A percentile compares a stretch with the other conserved stretches of the same genome.
Conservation (phyloP, 148 eudicot genomes). For the Pouteria glomerata region DNA sequence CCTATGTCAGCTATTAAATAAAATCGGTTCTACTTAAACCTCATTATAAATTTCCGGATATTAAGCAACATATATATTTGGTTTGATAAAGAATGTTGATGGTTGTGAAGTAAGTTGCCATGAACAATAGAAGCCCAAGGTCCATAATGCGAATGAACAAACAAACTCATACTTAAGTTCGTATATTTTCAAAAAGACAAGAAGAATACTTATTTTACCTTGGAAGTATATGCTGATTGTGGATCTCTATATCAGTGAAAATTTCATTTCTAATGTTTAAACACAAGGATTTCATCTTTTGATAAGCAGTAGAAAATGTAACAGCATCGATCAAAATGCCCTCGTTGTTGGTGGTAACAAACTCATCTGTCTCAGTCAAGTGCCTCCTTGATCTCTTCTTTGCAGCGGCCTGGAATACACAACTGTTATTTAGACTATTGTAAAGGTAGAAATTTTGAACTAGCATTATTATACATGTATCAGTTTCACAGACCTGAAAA, state of each 20-base stretch:
- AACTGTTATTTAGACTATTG: constrained; percentile 4
- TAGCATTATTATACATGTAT: background rate
- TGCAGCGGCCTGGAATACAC: constrained; percentile 67
- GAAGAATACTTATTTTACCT: constrained; percentile 54
- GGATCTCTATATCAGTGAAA: constrained; percentile 80
- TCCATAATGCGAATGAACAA: background rate
- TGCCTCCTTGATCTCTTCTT: constrained; percentile 87
- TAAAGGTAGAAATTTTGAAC: background rate
- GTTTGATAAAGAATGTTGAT: background rate
- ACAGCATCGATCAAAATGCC: constrained; percentile 52
- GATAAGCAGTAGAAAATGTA: constrained; percentile 72
- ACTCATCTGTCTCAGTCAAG: constrained; percentile 86
- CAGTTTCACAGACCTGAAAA: constrained; percentile 58
- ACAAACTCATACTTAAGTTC: background rate
- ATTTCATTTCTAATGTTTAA: constrained; percentile 78
- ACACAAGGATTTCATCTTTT: constrained; percentile 86
- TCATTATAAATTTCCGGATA: no score
- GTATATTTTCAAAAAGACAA: background rate
- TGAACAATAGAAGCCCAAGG: background rate
- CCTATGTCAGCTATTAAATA: no score
- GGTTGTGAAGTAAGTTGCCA: no score
- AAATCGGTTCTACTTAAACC: background rate
- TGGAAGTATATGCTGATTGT: constrained; percentile 85
- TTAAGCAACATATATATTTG: background rate
- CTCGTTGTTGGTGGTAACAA: constrained; percentile 55